Evolutionary conservation across 1,139 yeast species (phyloP), one percentile per base, ranked within the genome.

Genomic region (Blastobotrys indianensis): DNA sequence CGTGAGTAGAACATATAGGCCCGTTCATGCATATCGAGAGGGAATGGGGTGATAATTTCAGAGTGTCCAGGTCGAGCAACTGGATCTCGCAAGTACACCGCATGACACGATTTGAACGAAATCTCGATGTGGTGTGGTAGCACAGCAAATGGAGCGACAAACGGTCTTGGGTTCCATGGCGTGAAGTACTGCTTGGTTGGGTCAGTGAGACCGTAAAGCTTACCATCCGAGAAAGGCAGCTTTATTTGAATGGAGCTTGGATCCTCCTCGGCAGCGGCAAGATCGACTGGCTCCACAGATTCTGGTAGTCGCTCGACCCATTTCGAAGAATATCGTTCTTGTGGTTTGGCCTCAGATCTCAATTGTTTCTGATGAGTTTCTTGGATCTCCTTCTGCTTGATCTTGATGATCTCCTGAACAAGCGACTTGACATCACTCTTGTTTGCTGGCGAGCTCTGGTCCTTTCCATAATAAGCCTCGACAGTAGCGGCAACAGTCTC

Each of bases 41-140:
- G 82, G 69, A 84, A 86, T 45, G 98, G 98, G 43, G 95, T 75
- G 51, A 92, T 86, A 48, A 92, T 95, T 70, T 92, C 98, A 29
- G 97, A 85, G 61, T 85, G 90, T 42, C 96, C 97, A 10, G 97
- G 97, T 66, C 97, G 79, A 10, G 97, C 95, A 47, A 92, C 90
- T 12, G 98, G 98, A 65, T 92, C 95, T 68, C 97, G 82, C 66
- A 92, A 72, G 67, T 92, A 92, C 29, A 92, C 83, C 9, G 97
- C 97, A 66, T 90, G 96, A 64, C 97, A 90, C 7, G 97, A 87
- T 52, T 78, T 77, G 66, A 86, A 90, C 16, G 94, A 85, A 34
- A 94, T 73, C 67, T 92, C 98, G 51, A 92, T 73, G 66, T 92
- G 97, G 51, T 85, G 82, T 28, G 98, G 98, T 57, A 87, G 76